phyloP scores from a whole-genome alignment of 192 early-diverging fungal genomes.

The Umbelopsis ramanniana region DNA sequence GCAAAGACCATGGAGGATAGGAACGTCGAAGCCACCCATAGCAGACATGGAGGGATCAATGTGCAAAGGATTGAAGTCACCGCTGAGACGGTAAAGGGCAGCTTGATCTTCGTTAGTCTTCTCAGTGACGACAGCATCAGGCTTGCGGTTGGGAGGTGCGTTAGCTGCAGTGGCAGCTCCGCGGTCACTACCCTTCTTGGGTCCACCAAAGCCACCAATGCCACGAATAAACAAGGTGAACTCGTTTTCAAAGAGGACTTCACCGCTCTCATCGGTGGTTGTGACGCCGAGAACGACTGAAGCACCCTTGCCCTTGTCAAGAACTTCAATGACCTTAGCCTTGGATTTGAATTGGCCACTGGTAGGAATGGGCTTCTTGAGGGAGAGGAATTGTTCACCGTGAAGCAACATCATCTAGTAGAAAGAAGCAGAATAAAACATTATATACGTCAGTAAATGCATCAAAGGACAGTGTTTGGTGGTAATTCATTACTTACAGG shows the following conservation, averaged over 20 bases:
- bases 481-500: constrained; percentile 46
- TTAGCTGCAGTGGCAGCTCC: constrained; percentile 84
- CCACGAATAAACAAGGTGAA: constrained; percentile 95
- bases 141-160: constrained; percentile 75
- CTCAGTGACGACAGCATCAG: constrained; percentile 83
- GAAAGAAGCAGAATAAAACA: constrained; percentile 8
- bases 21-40: constrained; percentile 94
- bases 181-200: constrained; percentile 71
- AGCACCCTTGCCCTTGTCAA: constrained; percentile 97
- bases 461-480: constrained; percentile 49
- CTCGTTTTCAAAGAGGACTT: constrained; percentile 84
- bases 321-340: constrained; percentile 85
- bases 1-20: constrained; percentile 97
- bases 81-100: constrained; percentile 90
- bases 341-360: constrained; percentile 78
- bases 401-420: constrained; percentile 93
- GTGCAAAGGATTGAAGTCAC: constrained; percentile 98
- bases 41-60: constrained; percentile 94
- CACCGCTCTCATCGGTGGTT: constrained; percentile 74
- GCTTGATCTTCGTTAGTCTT: constrained; percentile 93
- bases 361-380: constrained; percentile 87
- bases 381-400: constrained; percentile 95
- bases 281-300: constrained; percentile 82
- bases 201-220: constrained; percentile 85
- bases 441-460: background rate